A percentile compares a stretch with the other conserved stretches of the same genome.
phyloP scores from a whole-genome alignment of 2,329 filamentous ascomycete genomes.

The Neofusicoccum laricinum region DNA sequence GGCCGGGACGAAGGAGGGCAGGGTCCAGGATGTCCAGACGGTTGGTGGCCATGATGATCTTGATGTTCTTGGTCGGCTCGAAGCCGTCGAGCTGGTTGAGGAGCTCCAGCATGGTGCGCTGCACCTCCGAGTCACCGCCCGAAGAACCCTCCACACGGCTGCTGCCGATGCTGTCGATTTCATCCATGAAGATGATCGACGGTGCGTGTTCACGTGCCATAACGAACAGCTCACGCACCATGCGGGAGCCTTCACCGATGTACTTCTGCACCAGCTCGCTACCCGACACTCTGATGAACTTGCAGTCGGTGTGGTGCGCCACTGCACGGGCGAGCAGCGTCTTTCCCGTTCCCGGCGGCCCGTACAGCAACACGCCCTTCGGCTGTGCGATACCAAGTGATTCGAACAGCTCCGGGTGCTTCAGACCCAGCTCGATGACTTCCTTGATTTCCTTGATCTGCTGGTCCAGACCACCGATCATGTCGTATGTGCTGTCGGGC shows the following conservation, averaged over 20 bases:
- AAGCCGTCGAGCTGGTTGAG: constrained; percentile 98
- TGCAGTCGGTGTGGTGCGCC: constrained; percentile 97
- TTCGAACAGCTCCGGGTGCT: constrained; percentile 98
- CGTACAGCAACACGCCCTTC: constrained; percentile 95
- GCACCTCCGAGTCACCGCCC: constrained; percentile 94
- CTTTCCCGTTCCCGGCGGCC: constrained; percentile 95
- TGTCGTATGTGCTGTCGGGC: constrained; percentile 98
- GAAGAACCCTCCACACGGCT: constrained; percentile 94
- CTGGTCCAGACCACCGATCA: constrained; percentile 98
- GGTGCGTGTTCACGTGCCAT: constrained; percentile 98
- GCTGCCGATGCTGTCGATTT: constrained; percentile 98
- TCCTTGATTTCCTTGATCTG: constrained; percentile 99
- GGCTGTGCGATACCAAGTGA: constrained; percentile 98
- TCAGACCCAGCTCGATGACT: constrained; percentile 96
- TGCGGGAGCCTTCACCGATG: constrained; percentile 94
- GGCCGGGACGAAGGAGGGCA: constrained; percentile 88
- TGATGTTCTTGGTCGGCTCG: constrained; percentile 99
- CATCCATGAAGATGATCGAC: constrained; percentile 99
- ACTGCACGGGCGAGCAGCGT: constrained; percentile 92
- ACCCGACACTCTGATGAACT: constrained; percentile 95
- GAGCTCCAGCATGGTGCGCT: constrained; percentile 96
- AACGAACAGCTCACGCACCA: constrained; percentile 98
- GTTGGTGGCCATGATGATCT: constrained; percentile 99
- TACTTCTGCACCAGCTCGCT: constrained; percentile 98
- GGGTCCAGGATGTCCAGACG: constrained; percentile 96